Base-by-base conservation (phyloP, 176 grass and related monocot species). In the bread wheat (Triticum aestivum) region DNA sequence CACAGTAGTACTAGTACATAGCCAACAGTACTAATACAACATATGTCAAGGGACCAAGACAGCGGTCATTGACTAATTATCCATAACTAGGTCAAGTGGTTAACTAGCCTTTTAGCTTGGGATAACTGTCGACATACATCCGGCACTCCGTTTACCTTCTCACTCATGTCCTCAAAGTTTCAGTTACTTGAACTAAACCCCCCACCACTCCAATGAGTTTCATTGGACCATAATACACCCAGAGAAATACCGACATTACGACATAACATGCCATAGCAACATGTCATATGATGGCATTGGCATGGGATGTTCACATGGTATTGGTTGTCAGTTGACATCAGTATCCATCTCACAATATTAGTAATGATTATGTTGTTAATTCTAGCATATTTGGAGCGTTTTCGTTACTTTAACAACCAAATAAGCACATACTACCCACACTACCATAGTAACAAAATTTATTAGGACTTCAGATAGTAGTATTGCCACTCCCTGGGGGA, bases 131-230 rank as follows among this genome's bases (percentile, higher is more conserved):
- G 71, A 39, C 34, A 26, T 13, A 66, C 29, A 58, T 71, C 12
- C 18, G 5, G 42, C 29, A 41, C 26, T 79, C 34, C 9, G 23
- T 44, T 26, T 47, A 47, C 35, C 30, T 42, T 64, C 73, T 63
- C 61, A 83, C 51, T 62, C 41, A 21, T 61, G 21, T 27, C 17
- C 54, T 61, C 54, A 62, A 30, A 83, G 14, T 83, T 83, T 63
- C 17, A 32, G 41, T 44, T 61, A 24, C 35, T 63, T 84, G 15
- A 74, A 63, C 45, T 18, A 62, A 42, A 17, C 20, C 24, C 29
- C 68, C 17, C 0, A 75, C 33, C 23, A 32, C 65, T 71, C 15
- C 18, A 27, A 58, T 29, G 69, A 47, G 20, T 58, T 52, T 2
- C 32, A 15, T 17, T 52, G 49, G 49, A 52, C 49, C 1, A 13